Evolutionary conservation across 2,329 filamentous ascomycete species (phyloP).

Genomic region (Fusarium sp.): DNA sequence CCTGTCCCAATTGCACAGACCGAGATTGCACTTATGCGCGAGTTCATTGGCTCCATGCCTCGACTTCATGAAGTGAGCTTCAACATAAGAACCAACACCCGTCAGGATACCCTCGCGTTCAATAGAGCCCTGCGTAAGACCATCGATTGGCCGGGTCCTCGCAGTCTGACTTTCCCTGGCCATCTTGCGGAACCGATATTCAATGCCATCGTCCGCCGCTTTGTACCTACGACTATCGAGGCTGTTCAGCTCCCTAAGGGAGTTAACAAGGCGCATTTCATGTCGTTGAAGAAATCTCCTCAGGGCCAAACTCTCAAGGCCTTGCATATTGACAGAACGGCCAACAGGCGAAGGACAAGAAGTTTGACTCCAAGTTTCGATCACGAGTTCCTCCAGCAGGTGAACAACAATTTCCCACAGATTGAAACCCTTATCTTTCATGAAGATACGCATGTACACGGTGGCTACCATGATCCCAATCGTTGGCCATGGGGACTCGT

Average conservation of each 20-base stretch:
- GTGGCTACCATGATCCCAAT: neutral
- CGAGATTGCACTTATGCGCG: too few species aligned
- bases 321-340: neutral
- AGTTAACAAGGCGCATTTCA: fast-evolving
- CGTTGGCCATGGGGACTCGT: neutral
- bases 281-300: fast-evolving
- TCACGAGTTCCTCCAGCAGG: neutral
- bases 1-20: too few species aligned
- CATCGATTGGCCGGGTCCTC: fast-evolving
- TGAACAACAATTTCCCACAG: neutral
- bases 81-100: neutral
- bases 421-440: neutral
- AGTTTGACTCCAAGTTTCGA: neutral
- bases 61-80: neutral
- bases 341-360: fast-evolving
- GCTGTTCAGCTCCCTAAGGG: neutral
- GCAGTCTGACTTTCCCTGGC: neutral
- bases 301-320: neutral
- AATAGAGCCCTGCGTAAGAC: neutral
- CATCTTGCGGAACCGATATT: neutral
- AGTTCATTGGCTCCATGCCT: neutral
- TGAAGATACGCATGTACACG: neutral
- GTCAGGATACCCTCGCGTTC: neutral
- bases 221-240: fast-evolving
- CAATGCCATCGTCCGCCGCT: neutral